Base-by-base conservation (phyloP, 768 basidiomycete genomes). In the Leccinum ochraceum region DNA sequence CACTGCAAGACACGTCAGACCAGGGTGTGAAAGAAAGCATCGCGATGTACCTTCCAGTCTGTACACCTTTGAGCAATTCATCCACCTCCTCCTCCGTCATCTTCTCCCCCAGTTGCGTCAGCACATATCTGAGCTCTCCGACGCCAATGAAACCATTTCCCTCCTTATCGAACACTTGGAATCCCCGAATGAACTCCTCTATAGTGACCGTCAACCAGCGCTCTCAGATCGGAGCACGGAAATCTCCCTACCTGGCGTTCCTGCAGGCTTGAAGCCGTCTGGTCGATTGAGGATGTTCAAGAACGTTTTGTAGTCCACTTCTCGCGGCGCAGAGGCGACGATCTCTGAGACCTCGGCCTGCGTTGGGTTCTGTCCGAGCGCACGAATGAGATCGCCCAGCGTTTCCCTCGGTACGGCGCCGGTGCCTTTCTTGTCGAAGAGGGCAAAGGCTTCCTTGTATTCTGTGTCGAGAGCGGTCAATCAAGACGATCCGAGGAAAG, bases 181-280 rank as follows among this genome's bases (percentile, higher is more conserved):
- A 99, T 9, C 95, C 97, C 53, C 97, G 94, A 70, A 98, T 94
- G 79, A 99, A 99, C 72, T 99, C 97, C 82, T 98, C 96, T 96
- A 72, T 20, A n/a, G 9, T 17, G 14, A 48, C 28, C 16, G 22
- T 67, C 58, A 55, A 37, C 17, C 53, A 58, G 11, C 22, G 14
- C 11, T 48, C 26, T 20, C 24, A 54, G 56, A 59, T 60, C 30
- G 22, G 20, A 3, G 1, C 34, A n/a, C 3, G 30, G 10, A 28
- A 22, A 44, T 24, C 14, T 14, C 9, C 85, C 67, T 58, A 94
- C 95, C 94, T 61, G 94, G 91, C 49, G 95, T 96, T 4, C 95
- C 95, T 11, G 95, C 94, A 22, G 96, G 95, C 75, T 96, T 96
- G 81, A 95, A 98, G 1, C 96, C 96, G 67, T 97, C 94, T 1